Evolutionary conservation across 108 stramenopile species (phyloP), one percentile per base, ranked within the genome.

Genomic region (Cafeteria roenbergensis): DNA sequence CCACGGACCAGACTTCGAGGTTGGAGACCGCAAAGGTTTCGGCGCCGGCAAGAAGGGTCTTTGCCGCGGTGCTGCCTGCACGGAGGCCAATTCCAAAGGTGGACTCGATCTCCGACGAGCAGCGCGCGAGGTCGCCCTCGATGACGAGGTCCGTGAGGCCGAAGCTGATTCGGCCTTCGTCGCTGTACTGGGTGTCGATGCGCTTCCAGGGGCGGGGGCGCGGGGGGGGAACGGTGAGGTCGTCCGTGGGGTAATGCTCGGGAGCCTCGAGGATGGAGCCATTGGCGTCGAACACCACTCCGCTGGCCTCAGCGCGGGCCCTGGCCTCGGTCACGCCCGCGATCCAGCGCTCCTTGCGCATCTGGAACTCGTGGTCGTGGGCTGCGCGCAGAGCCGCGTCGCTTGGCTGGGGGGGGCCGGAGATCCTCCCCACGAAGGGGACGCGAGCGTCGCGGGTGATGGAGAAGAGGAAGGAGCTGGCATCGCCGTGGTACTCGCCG

Each of bases 381-480:
- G 9, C 29, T 32, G 17, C 59, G 17, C 59, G 59, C 34, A 32
- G 8, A 2, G 22, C 59, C 22, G 20, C 22, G 37, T 61, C 59
- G 12, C 12, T 12, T 2, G 32, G 54, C 35, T 67, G 58, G 0
- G 68, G 28, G 1, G 68, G 51, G 53, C 36, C 65, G 51, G 63
- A 20, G 20, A 34, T 28, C 20, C 71, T 42, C 52, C 71, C 71
- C 6, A 50, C 56, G 60, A 59, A 72, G n/a, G 71, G 71, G 6
- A 72, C 50, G 34, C 61, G 59, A 66, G 34, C 36, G 38, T 62
- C 59, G 25, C 61, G 71, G 17, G 50, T 55, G 55, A 72, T 8
- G 36, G 61, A 62, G 53, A 72, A 72, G 20, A 72, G 52, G 54
- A 72, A 72, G 25, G 37, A 57, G 1, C 36, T 62, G 21, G 71